phyloP scores from a whole-genome alignment of 148 eudicot species.

The Mesembryanthemum crystallinum region DNA sequence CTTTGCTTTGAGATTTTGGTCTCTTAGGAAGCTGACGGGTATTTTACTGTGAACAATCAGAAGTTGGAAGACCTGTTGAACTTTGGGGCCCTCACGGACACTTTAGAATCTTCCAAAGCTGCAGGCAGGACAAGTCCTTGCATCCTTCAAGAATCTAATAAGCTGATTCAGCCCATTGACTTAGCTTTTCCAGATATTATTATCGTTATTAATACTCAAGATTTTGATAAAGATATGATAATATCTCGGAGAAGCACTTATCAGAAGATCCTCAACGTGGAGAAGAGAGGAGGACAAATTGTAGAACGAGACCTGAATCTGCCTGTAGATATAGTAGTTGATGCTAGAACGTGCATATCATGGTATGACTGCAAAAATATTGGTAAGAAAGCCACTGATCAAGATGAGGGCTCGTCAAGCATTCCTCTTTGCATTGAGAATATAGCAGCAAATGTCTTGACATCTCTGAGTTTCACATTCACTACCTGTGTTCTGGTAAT shows the following conservation, averaged over 20 bases:
- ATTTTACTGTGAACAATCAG: constrained; percentile 28
- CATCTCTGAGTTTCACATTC: constrained; percentile 83
- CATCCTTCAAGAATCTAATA: constrained; percentile 34
- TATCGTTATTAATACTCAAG: constrained; percentile 74
- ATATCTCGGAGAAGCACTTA: constrained; percentile 90
- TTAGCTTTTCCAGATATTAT: constrained; percentile 43
- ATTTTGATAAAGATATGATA: constrained; percentile 82
- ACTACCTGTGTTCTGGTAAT: constrained; percentile 85
- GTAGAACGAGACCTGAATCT: constrained; percentile 78
- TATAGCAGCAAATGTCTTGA: constrained; percentile 80
- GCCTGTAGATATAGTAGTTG: constrained; percentile 73
- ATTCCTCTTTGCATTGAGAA: constrained; percentile 74
- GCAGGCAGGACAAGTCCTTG: constrained; percentile 23
- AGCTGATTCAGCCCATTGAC: constrained; percentile 24
- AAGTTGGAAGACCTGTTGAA: constrained; percentile 53
- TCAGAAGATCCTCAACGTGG: constrained; percentile 78
- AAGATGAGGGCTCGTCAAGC: constrained; percentile 68
- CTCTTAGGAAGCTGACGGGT: constrained; percentile 15
- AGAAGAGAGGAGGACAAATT: constrained; percentile 76
- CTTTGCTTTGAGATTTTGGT: constrained; percentile 6
- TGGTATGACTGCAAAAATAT: constrained; percentile 89
- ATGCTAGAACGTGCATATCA: constrained; percentile 66
- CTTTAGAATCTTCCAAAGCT: constrained; percentile 34
- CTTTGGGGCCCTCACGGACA: constrained; percentile 40
- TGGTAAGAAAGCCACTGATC: constrained; percentile 66